These are phyloP conservation scores for Suillus placidus DNA, from an alignment of 768 basidiomycete species.

Conservation along the genomic window DNA sequence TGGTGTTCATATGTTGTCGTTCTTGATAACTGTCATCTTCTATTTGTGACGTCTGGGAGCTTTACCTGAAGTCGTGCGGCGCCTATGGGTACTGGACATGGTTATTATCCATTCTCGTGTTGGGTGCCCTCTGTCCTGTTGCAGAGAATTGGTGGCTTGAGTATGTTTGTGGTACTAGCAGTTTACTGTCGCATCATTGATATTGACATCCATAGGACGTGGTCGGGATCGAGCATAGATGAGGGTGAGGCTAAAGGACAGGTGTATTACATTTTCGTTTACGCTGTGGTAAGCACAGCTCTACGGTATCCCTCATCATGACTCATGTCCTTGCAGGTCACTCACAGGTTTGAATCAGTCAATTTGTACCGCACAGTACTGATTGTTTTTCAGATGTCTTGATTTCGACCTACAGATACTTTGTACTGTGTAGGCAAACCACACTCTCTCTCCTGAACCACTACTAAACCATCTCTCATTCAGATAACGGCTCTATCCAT, in stretches of 20 bases:
- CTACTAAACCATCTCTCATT: conserved; percentile 14
- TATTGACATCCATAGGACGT: conserved; percentile 40
- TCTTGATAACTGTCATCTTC: conserved; percentile 68
- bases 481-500: conserved; percentile 77
- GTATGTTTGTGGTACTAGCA: conserved; percentile 31
- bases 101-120: conserved; percentile 53
- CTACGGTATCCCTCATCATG: conserved; percentile 24
- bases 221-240: conserved; percentile 54
- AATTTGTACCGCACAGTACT: not conserved
- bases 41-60: conserved; percentile 71
- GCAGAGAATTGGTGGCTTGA: conserved; percentile 74
- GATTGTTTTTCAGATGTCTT: conserved; percentile 43
- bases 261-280: conserved; percentile 54
- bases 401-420: conserved; percentile 58
- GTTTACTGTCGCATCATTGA: conserved; percentile 24
- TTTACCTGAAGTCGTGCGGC: conserved; percentile 56
- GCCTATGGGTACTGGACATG: conserved; percentile 56
- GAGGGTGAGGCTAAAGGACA: conserved; percentile 46
- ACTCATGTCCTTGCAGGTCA: conserved; percentile 35
- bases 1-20: conserved; percentile 78
- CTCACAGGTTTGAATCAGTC: conserved; percentile 23
- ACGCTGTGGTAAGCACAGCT: conserved; percentile 55
- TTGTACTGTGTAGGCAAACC: conserved; percentile 63
- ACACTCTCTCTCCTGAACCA: not conserved
- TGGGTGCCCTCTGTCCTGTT: conserved; percentile 67